Evolutionary conservation across 2,329 filamentous ascomycete species (phyloP), one percentile per base, ranked within the genome.

Genomic region (Colletotrichum magnum): DNA sequence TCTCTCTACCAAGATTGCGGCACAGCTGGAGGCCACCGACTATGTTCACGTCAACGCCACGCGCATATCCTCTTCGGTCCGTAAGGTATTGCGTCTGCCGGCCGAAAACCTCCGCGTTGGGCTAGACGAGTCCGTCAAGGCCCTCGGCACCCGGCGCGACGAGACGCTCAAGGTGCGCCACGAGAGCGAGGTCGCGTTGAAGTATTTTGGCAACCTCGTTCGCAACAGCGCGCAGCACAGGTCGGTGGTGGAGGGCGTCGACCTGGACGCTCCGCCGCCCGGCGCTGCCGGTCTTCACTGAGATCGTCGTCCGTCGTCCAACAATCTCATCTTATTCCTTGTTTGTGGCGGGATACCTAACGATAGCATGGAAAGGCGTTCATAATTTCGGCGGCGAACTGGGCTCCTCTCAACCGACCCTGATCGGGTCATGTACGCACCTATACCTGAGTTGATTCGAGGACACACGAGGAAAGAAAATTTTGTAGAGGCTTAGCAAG

Each of bases 1-100:
- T 12, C 89, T 99, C 6, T 92, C 92, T 50, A 87, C 87, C 76
- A 98, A 98, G 82, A 93, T 99, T 68, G 92, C 94, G 2, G 85
- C 89, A 39, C 93, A 94, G 75, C 90, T 99, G 45, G 84, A 88
- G 7, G 88, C 92, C 18, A 90, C 97, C 76, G 96, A 99, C 82
- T 99, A 98, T 78, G 93, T 96, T 1, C 96, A 99, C 80, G 83
- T 89, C 73, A 99, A 99, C 83, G 90, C 94, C 52, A 86, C 88
- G 18, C 93, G 96, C 62, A 97, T 99, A 76, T 92, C 93, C 24
- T 87, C 89, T 28, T 93, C 97, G 63, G 94, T 97, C 50, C 93
- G 95, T 73, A 94, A 94, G 78, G 94, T 97, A 9, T 89, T 99
- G 47, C 93, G 94, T 69, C 90, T 93, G 75, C 96, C 96, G 1